Conservation (phyloP, 768 basidiomycete species). For the Imleria badia region DNA sequence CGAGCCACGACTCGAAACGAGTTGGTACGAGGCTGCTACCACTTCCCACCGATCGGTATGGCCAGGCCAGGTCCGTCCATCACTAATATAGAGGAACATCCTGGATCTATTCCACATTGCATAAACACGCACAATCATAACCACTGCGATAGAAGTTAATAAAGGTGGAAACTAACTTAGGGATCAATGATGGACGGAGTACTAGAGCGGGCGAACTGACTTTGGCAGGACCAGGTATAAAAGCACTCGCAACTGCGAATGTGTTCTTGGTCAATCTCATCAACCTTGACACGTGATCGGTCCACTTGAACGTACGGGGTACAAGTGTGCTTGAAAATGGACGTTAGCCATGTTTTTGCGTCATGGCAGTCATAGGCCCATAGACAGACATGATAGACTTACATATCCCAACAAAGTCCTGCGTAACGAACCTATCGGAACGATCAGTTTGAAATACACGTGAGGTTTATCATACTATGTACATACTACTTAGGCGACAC, state of each 20-base stretch:
- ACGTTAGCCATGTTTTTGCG: neutral
- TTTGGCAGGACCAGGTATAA: slow-evolving; percentile 6
- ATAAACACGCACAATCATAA: slow-evolving; percentile 19
- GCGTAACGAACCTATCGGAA: slow-evolving; percentile 10
- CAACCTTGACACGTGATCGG: neutral
- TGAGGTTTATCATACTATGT: too few relatives aligned
- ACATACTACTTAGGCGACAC: too few relatives aligned
- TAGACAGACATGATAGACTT: too few relatives aligned
- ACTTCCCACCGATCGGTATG: too few relatives aligned
- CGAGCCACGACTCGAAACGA: too few relatives aligned
- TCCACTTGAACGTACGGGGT: neutral
- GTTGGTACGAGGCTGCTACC: too few relatives aligned
- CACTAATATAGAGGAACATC: neutral
- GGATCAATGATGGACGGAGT: neutral
- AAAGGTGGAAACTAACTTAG: fast-evolving
- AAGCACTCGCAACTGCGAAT: slow-evolving; percentile 1
- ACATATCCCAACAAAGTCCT: slow-evolving; percentile 8
- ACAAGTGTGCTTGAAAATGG: neutral
- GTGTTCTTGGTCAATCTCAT: neutral
- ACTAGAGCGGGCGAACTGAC: neutral
- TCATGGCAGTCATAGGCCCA: fast-evolving
- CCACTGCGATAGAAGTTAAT: neutral
- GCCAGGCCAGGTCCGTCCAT: too few relatives aligned
- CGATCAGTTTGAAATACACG: neutral
- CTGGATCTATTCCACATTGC: slow-evolving; percentile 11